Conservation (phyloP, 176 grass and related monocot species). For the Avena sativa region DNA sequence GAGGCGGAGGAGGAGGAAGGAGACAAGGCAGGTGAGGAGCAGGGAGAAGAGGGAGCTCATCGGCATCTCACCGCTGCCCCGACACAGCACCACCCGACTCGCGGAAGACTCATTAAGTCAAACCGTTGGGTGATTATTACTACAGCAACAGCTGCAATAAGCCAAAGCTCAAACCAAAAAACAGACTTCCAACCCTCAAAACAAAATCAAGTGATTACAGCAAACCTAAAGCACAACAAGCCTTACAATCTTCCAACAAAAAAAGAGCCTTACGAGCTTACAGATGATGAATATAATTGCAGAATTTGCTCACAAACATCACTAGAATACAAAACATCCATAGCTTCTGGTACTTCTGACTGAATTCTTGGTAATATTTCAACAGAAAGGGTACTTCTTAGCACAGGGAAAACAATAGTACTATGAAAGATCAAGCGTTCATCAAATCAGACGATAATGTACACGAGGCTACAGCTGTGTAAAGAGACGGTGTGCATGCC, state of each 20-base stretch:
- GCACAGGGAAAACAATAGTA: neutral
- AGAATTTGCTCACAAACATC: neutral
- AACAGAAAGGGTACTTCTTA: neutral
- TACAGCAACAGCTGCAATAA: neutral
- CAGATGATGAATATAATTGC: neutral
- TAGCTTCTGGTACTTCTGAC: neutral
- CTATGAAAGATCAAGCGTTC: neutral
- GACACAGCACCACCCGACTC: neutral
- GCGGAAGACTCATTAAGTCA: neutral
- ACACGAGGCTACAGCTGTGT: neutral
- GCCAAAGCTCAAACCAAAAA: neutral
- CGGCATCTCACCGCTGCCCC: neutral
- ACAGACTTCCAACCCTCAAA: no score
- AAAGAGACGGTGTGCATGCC: neutral
- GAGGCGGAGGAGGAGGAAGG: conserved; percentile 49
- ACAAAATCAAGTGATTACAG: neutral
- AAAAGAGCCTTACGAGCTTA: neutral
- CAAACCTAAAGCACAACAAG: neutral
- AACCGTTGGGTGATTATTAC: neutral
- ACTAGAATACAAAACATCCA: neutral
- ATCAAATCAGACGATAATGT: neutral
- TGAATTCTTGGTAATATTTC: neutral
- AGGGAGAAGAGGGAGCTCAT: conserved; percentile 31
- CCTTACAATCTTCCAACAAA: neutral
- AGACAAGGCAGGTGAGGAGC: conserved; percentile 45